Evolutionary conservation across 108 stramenopile genomes (phyloP).

Genomic region (Nitzschia sp.): DNA sequence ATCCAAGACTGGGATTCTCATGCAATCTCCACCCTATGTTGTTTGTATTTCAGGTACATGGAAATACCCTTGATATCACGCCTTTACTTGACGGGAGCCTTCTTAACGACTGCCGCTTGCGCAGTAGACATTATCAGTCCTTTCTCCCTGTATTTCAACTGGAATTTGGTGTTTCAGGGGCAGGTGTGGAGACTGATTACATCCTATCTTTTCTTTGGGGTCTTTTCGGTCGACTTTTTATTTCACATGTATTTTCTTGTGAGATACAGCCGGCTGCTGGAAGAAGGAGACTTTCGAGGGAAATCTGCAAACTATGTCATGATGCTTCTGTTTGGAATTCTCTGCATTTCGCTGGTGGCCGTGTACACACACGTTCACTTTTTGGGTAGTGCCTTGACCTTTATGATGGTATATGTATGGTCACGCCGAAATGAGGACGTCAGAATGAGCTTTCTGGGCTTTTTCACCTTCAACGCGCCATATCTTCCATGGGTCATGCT

Average conservation of each 20-base stretch:
- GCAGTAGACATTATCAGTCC: slow-evolving; percentile 89
- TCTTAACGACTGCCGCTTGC: slow-evolving; percentile 93
- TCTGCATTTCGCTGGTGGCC: slow-evolving; percentile 78
- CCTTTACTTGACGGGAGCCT: slow-evolving; percentile 94
- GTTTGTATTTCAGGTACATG: slow-evolving; percentile 81
- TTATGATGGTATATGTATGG: slow-evolving; percentile 99
- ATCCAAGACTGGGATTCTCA: too few relatives aligned
- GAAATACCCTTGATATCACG: slow-evolving; percentile 95
- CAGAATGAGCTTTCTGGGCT: slow-evolving; percentile 92
- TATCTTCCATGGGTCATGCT: slow-evolving; percentile 98
- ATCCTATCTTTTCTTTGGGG: slow-evolving; percentile 96
- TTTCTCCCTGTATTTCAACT: slow-evolving; percentile 93
- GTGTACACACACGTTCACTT: slow-evolving; percentile 87
- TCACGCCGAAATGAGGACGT: slow-evolving; percentile 86
- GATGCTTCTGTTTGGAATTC: slow-evolving; percentile 91
- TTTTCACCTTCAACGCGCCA: slow-evolving; percentile 94
- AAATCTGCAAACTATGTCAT: slow-evolving; percentile 91
- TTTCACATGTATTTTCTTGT: slow-evolving; percentile 99
- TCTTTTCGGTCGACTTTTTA: slow-evolving; percentile 94
- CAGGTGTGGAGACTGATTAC: slow-evolving; percentile 97
- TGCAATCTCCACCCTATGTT: background rate
- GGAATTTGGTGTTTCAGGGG: slow-evolving; percentile 86
- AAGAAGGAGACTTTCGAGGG: slow-evolving; percentile 96
- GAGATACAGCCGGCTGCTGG: slow-evolving; percentile 93
- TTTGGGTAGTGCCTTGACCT: slow-evolving; percentile 91